A percentile compares a stretch with the other conserved stretches of the same genome.
Conservation (phyloP, 257 asterid species). For the Primulina huaijiensis region DNA sequence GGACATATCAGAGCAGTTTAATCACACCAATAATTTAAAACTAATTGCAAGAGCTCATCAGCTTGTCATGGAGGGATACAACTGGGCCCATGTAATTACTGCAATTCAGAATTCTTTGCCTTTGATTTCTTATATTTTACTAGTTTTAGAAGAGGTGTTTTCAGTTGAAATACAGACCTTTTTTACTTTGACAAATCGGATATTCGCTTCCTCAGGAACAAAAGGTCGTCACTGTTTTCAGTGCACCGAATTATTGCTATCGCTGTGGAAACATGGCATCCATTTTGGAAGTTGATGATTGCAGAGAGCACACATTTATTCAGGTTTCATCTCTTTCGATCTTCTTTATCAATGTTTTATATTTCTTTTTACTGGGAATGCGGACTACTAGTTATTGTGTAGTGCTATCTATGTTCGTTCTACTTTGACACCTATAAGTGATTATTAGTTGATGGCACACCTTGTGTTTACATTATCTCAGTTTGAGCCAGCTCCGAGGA, state of each 20-base stretch:
- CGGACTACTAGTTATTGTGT: neutral
- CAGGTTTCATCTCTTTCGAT: conserved; percentile 41
- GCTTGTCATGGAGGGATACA: conserved; percentile 89
- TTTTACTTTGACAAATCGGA: neutral
- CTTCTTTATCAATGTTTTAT: neutral
- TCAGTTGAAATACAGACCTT: neutral
- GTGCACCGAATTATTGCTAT: conserved; percentile 83
- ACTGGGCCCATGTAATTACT: conserved; percentile 76
- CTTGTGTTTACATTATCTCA: conserved; percentile 27
- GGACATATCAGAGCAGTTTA: conserved; percentile 87
- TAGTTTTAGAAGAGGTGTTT: conserved; percentile 9
- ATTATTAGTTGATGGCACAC: conserved; percentile 2
- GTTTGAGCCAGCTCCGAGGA: conserved; percentile 87
- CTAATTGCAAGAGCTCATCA: conserved; percentile 91
- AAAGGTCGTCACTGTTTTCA: conserved; percentile 77
- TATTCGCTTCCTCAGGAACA: conserved; percentile 49
- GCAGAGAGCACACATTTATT: conserved; percentile 69
- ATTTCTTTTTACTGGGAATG: neutral
- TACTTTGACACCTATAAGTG: neutral
- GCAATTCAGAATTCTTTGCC: conserved; percentile 7
- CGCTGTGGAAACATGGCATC: conserved; percentile 91
- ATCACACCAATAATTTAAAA: conserved; percentile 67
- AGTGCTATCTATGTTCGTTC: neutral
- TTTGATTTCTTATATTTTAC: neutral
- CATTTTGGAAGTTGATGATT: conserved; percentile 78